Evolutionary conservation across 78 protist genomes (phyloP).

Genomic region (Chrysochromulina parva): DNA sequence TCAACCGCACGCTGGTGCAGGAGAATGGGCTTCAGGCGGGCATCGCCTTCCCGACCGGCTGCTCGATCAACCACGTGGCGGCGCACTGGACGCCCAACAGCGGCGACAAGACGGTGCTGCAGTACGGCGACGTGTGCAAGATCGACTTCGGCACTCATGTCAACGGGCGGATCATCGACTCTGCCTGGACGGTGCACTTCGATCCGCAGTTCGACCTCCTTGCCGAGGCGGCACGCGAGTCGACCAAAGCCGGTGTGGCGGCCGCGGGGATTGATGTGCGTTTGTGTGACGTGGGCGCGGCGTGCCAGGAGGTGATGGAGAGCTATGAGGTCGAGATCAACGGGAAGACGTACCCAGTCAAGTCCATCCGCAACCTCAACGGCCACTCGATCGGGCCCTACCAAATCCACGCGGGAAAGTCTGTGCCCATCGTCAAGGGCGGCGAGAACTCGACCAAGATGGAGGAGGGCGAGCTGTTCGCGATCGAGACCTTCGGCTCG

Average conservation of each 20-base stretch:
- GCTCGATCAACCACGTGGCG: constrained; percentile 92
- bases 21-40: constrained; percentile 54
- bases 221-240: constrained; percentile 88
- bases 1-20: constrained; percentile 58
- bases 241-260: constrained; percentile 91
- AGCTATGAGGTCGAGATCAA: constrained; percentile 92
- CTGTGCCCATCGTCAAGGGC: constrained; percentile 94
- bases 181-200: constrained; percentile 91
- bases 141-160: constrained; percentile 98
- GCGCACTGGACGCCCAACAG: constrained; percentile 99
- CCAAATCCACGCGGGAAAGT: constrained; percentile 91
- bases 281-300: constrained; percentile 93
- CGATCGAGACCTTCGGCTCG: constrained; percentile 99
- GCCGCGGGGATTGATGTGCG: constrained; percentile 94
- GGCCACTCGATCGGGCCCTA: constrained; percentile 96
- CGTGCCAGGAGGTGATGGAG: constrained; percentile 97
- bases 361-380: constrained; percentile 88
- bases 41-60: constrained; percentile 66
- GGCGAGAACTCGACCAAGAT: constrained; percentile 59
- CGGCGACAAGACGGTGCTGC: constrained; percentile 94
- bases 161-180: constrained; percentile 93
- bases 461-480: constrained; percentile 97
- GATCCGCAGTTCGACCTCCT: constrained; percentile 83
- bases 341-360: constrained; percentile 84
- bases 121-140: constrained; percentile 92